Base-by-base conservation (phyloP, 176 grass and related monocot species). In the Carex littledalei region DNA sequence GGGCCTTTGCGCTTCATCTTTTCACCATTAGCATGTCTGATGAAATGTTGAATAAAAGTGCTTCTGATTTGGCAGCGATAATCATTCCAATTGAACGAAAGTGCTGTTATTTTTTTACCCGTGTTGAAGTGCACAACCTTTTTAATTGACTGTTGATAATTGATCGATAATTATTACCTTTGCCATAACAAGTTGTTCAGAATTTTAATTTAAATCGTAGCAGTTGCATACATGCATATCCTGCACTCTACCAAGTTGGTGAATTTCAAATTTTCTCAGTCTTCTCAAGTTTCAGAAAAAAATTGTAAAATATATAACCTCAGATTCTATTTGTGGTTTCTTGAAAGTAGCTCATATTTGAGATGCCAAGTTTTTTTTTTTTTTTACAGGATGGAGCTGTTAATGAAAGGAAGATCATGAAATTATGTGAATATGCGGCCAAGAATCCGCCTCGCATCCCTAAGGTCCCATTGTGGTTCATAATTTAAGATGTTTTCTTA, bases 331-430 rank as follows among this genome's bases (percentile, higher is more conserved):
- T 14, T 14, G 21, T 54, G 45, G 20, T 50, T 76, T 55, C 13
- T 77, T 77, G 13, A 32, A 55, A 77, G n/a, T 13, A 56, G 49
- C 24, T 77, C 22, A 32, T 16, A 31, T 31, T 49, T 31, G 24
- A 55, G 26, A 26, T 55, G 49, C 20, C 14, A 31, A 53, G 9
- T 18, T 47, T 49, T 78, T 84, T 75, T 52, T 17, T 49, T 84
- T 82, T 34, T 20, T 82, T 80, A 35, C 82, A 95, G 96, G 96
- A 99, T 84, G 93, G 88, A 31, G 72, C 81, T 67, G 76, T 88
- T 16, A 99, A 99, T 81, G 96, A 95, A 84, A 95, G 93, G 84
- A 99, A 95, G 86, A 99, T 99, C 49, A 89, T 88, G 91, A 99
- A 99, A 85, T 29, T 99, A 10, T 99, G 96, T 47, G 96, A 99